These are phyloP conservation scores for Solanum pennellii DNA, from an alignment of 257 asterid species.

Conservation along the genomic window DNA sequence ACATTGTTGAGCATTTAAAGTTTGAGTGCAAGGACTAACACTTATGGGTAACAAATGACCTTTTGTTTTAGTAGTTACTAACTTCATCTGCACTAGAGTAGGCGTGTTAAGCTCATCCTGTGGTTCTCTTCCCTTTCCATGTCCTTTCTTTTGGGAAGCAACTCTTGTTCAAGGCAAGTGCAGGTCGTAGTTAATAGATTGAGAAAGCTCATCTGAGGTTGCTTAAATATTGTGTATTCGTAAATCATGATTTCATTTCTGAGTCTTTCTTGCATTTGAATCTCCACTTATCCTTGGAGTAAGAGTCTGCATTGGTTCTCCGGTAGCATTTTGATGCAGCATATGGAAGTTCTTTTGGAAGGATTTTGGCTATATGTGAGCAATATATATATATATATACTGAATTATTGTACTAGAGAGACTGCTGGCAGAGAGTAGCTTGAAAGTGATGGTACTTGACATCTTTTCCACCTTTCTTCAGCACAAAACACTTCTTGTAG, in stretches of 20 bases:
- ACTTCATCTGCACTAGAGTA: not conserved
- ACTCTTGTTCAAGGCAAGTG: not conserved
- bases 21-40: not conserved
- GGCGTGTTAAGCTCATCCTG: not conserved
- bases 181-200: not conserved
- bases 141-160: not conserved
- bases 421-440: not conserved
- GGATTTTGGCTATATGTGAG: not conserved
- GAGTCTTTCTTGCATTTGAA: not conserved
- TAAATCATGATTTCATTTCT: not conserved
- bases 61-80: not conserved
- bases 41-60: not conserved
- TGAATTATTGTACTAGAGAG: not conserved
- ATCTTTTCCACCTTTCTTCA: not conserved
- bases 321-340: not conserved
- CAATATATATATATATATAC: not conserved
- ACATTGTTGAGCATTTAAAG: not conserved
- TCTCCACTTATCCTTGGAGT: not conserved
- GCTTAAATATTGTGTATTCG: not conserved
- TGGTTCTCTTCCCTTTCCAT: not conserved
- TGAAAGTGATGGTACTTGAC: not conserved
- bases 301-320: not conserved
- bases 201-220: not conserved
- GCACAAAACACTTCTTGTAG: not conserved
- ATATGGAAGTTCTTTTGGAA: not conserved